These are phyloP conservation scores for Penicillium canariense DNA, from an alignment of 495 filamentous ascomycete species.

Conservation along the genomic window DNA sequence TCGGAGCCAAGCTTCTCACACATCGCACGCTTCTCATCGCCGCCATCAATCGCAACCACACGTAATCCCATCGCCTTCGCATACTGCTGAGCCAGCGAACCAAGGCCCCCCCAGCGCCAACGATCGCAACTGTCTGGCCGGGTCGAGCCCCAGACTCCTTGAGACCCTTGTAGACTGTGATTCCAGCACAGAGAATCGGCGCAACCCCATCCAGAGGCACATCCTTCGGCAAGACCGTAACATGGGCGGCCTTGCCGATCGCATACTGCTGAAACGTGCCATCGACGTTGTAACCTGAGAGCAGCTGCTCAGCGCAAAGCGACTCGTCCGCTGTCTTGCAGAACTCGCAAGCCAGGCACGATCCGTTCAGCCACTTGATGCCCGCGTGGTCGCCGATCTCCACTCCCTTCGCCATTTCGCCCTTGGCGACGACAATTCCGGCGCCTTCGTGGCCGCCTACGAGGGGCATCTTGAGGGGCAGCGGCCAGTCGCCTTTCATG, in stretches of 20 bases:
- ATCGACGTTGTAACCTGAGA: conserved; percentile 78
- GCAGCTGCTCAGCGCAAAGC: conserved; percentile 60
- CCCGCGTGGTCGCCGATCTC: conserved; percentile 73
- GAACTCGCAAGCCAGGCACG: conserved; percentile 69
- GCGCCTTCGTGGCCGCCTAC: conserved; percentile 88
- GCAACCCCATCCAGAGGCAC: conserved; percentile 69
- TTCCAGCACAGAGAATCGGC: conserved; percentile 80
- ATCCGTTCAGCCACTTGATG: conserved; percentile 83
- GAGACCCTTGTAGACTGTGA: conserved; percentile 89
- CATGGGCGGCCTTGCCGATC: conserved; percentile 77
- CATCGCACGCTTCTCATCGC: conserved; percentile 73
- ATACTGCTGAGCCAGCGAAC: conserved; percentile 78
- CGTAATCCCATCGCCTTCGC: conserved; percentile 86
- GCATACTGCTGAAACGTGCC: conserved; percentile 87
- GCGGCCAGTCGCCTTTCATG: conserved; percentile 82
- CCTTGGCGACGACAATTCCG: conserved; percentile 74
- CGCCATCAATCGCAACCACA: conserved; percentile 73
- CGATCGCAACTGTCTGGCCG: conserved; percentile 80
- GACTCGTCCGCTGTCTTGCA: conserved; percentile 68
- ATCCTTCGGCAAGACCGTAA: conserved; percentile 70
- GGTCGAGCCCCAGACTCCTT: conserved; percentile 76
- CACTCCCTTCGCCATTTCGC: conserved; percentile 62
- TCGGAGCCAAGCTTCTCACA: conserved; percentile 62
- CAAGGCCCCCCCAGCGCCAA: conserved; percentile 91
- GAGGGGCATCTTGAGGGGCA: conserved; percentile 73